Base-by-base conservation (phyloP, 2,329 filamentous ascomycete species). In the Neonectria punicea region DNA sequence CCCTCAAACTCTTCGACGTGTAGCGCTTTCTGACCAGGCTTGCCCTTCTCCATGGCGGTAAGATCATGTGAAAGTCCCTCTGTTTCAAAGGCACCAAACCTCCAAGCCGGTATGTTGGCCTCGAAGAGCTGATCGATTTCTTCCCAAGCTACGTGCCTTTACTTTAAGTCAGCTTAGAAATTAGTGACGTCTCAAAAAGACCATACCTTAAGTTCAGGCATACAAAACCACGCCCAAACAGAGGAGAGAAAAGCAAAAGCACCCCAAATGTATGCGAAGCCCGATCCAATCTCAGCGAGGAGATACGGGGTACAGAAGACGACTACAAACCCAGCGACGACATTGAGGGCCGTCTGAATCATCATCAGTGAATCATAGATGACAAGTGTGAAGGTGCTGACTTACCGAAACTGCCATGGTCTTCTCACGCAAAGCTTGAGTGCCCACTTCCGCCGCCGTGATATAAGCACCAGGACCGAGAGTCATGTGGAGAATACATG, bases 81-180 rank as follows among this genome's bases (percentile, higher is more conserved):
- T 5, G 41, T 34, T 4, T 57, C 41, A 11, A 36, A 57, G 4
- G 44, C 6, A 16, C 28, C 18, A 11, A 57, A 57, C 8, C 34
- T 47, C 30, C 54, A 57, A 13, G 54, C 54, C 16, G 41, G 41
- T 18, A 57, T 28, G 18, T 47, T 36, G 7, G 54, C 41, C 18
- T 47, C 54, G 7, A 57, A 57, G 1, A 47, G 28, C 10, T 47
- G 54, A 8, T 57, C 41, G 25, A 47, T 57, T 32, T 47, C 54
- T 13, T 57, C 54, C 54, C 28, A 57, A 10, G 11, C 14, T 47
- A n/a, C 54, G 54, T 7, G 39, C 54, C 54, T 47, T 5, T 3
- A 14, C 13, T 5, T 13, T 11, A 34, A 14, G 16, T 44, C n/a
- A 47, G 39, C 25, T 25, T 25, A 25, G 25, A 25, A 6, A 13